Percentiles rank a stretch among this genome's conserved stretches.
These are phyloP conservation scores for Narthecium ossifragum DNA, from an alignment of 106 monocot species.

Conservation along the genomic window DNA sequence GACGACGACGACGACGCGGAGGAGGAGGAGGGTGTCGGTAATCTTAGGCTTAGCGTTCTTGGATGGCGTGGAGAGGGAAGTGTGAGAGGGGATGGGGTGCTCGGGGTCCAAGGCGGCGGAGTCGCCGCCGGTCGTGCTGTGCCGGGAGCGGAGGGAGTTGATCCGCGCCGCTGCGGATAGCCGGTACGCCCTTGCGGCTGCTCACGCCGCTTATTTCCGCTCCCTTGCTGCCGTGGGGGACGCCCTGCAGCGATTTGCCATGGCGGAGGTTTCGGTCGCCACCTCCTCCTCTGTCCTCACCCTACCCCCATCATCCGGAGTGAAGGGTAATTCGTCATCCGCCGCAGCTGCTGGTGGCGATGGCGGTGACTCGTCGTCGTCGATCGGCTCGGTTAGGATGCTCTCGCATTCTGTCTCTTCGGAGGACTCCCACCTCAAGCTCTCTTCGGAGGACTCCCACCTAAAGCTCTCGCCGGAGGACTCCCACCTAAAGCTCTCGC, in stretches of 20 bases:
- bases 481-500: slow-evolving; percentile 15
- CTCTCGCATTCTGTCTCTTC: slow-evolving; percentile 38
- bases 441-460: slow-evolving; percentile 18
- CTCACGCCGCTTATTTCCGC: slow-evolving; percentile 55
- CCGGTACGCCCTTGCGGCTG: slow-evolving; percentile 55
- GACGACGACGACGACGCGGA: too few species aligned
- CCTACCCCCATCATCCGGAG: slow-evolving; percentile 41
- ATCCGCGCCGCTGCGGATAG: slow-evolving; percentile 45
- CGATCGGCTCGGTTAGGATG: slow-evolving; percentile 10
- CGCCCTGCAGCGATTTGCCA: slow-evolving; percentile 56
- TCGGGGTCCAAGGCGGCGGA: slow-evolving; percentile 41
- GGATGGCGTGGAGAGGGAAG: too few species aligned
- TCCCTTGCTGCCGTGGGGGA: slow-evolving; percentile 45
- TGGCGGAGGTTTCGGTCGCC: slow-evolving; percentile 20
- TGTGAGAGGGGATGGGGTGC: slow-evolving; percentile 67
- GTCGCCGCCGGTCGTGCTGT: slow-evolving; percentile 32
- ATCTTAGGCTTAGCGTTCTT: background rate
- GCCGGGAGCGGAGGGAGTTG: slow-evolving; percentile 42
- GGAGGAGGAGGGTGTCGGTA: too few species aligned
- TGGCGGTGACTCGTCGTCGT: slow-evolving; percentile 13
- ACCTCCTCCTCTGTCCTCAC: slow-evolving; percentile 42
- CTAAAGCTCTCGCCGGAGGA: slow-evolving; percentile 21
- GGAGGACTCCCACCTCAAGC: slow-evolving; percentile 25
- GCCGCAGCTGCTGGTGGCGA: background rate
- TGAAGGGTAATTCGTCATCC: slow-evolving; percentile 17